Conservation (phyloP, 257 asterid genomes). For the Salvia hispanica region DNA sequence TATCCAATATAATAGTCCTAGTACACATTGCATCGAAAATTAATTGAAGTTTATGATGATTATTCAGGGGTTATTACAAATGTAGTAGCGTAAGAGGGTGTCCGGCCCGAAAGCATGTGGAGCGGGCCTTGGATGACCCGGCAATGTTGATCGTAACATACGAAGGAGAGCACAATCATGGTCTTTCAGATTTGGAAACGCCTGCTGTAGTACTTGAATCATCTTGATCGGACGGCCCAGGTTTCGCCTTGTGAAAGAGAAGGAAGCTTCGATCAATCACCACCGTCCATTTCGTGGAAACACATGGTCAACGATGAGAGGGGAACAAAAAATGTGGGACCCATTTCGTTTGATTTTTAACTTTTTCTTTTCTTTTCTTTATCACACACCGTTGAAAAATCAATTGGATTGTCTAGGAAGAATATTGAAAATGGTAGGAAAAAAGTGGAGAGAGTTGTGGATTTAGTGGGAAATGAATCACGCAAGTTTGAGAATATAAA, state of each 20-base stretch:
- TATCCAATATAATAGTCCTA: no score
- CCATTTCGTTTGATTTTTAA: conserved; percentile 38
- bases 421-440: no score
- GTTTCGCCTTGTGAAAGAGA: conserved; percentile 4
- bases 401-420: conserved; percentile 20
- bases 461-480: conserved; percentile 63
- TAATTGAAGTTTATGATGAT: not conserved
- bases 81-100: conserved; percentile 89
- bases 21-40: no score
- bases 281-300: conserved; percentile 36
- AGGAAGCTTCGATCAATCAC: conserved; percentile 15
- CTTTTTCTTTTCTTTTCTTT: conserved; percentile 10
- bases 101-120: conserved; percentile 92
- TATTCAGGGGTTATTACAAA: conserved; percentile 85
- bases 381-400: conserved; percentile 25
- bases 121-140: conserved; percentile 85
- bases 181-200: conserved; percentile 50
- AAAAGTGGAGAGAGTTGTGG: conserved; percentile 38
- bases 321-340: conserved; percentile 26
- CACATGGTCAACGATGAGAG: conserved; percentile 44
- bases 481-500: conserved; percentile 39
- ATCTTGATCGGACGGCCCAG: conserved; percentile 46
- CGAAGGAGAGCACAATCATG: conserved; percentile 90
- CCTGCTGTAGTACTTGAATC: conserved; percentile 68
- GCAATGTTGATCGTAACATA: conserved; percentile 75